These are phyloP conservation scores for Lepidopterella palustris DNA, from an alignment of 495 filamentous ascomycete genomes.

Conservation along the genomic window DNA sequence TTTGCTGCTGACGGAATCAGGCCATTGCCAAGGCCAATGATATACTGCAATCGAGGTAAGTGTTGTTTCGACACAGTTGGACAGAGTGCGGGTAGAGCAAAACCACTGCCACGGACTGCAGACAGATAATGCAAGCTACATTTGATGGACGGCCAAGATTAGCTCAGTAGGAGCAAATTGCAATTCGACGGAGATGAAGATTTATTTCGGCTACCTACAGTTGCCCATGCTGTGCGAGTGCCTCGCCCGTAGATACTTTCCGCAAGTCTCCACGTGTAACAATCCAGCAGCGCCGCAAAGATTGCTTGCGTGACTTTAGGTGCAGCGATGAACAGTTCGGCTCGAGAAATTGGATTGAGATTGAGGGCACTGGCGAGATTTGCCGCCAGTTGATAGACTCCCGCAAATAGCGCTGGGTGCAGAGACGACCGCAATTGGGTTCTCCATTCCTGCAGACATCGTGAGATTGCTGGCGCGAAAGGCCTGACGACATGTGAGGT, in stretches of 20 bases:
- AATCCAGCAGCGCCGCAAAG: conserved; percentile 74
- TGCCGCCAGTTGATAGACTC: conserved; percentile 59
- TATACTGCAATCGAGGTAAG: conserved; percentile 73
- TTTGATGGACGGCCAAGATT: too few species aligned
- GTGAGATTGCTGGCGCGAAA: conserved; percentile 15
- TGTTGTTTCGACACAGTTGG: conserved; percentile 86
- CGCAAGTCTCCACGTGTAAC: conserved; percentile 81
- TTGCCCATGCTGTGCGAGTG: conserved; percentile 53
- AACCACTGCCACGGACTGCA: conserved; percentile 96
- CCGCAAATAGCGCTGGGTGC: conserved; percentile 78
- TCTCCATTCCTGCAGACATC: conserved; percentile 73
- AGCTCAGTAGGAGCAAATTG: conserved; percentile 1
- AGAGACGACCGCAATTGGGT: conserved; percentile 86
- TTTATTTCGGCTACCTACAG: conserved; percentile 47
- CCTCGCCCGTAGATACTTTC: conserved; percentile 61
- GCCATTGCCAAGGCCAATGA: conserved; percentile 81
- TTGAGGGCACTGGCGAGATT: conserved; percentile 46
- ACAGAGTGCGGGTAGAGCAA: conserved; percentile 85
- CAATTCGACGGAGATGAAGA: too few species aligned
- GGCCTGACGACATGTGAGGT: background rate
- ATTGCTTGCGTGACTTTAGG: conserved; percentile 72
- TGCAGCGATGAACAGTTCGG: conserved; percentile 59
- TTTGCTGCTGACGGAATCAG: conserved; percentile 16
- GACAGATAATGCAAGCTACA: conserved; percentile 60
- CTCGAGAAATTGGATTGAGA: conserved; percentile 45